phyloP scores from a whole-genome alignment of 2,329 filamentous ascomycete species.

The Nigrospora osmanthi region DNA sequence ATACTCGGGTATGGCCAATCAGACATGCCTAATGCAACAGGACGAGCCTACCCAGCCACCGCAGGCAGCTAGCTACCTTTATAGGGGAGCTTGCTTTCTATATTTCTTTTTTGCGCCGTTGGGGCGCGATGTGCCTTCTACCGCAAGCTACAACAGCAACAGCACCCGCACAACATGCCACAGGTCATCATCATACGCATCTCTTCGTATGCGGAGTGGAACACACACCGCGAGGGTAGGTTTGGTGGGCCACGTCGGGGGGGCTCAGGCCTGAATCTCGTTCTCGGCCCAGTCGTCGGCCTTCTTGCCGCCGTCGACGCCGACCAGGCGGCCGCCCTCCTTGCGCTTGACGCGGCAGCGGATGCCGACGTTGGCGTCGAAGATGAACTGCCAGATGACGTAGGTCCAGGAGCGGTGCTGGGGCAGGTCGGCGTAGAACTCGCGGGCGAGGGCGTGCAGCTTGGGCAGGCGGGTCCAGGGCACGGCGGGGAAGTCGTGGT shows the following conservation, averaged over 20 bases:
- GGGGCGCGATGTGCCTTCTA: too few species aligned
- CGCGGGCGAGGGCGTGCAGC: constrained; percentile 71
- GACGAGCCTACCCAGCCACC: too few species aligned
- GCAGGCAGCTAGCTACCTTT: too few species aligned
- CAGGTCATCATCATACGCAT: too few species aligned
- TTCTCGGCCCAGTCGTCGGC: constrained; percentile 55
- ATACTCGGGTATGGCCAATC: too few species aligned
- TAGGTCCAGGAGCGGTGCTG: constrained; percentile 84
- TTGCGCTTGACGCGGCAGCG: constrained; percentile 90
- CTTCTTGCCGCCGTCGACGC: constrained; percentile 33
- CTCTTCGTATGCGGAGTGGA: too few species aligned
- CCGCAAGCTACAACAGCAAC: too few species aligned
- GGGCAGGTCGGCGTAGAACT: constrained; percentile 88
- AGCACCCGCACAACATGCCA: too few species aligned
- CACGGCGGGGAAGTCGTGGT: constrained; percentile 96
- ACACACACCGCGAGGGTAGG: too few species aligned
- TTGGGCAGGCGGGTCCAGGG: constrained; percentile 83
- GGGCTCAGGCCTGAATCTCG: constrained; percentile 55
- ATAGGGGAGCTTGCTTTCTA: too few species aligned
- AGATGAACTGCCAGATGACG: constrained; percentile 93
- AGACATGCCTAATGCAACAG: too few species aligned
- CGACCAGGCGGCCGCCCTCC: constrained; percentile 60
- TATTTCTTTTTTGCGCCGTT: too few species aligned
- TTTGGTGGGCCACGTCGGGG: background rate
- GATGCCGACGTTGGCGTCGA: constrained; percentile 81